A percentile compares a stretch with the other conserved stretches of the same genome.
phyloP scores from a whole-genome alignment of 352 stramenopile species.

The Phytophthora agathidicida region DNA sequence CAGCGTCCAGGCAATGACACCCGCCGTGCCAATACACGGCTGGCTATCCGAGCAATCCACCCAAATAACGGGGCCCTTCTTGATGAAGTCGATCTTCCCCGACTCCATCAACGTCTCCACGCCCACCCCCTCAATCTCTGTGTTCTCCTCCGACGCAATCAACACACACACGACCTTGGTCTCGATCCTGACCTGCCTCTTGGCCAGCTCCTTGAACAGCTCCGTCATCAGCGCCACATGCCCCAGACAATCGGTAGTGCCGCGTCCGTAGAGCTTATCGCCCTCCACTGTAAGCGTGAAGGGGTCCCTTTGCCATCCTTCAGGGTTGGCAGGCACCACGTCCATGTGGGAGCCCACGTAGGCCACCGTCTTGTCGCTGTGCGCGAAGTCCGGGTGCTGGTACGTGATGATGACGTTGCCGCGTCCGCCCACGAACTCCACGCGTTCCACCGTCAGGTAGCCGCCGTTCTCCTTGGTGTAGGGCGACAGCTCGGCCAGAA shows the following conservation, averaged over 20 bases:
- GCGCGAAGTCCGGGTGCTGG: conserved; percentile 50
- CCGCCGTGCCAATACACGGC: conserved; percentile 91
- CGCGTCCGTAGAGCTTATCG: conserved; percentile 91
- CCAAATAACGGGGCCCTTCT: conserved; percentile 92
- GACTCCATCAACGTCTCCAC: conserved; percentile 87
- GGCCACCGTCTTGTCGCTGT: conserved; percentile 72
- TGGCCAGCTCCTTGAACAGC: conserved; percentile 77
- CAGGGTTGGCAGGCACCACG: conserved; percentile 90
- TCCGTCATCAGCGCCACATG: conserved; percentile 91
- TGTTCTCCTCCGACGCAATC: conserved; percentile 89
- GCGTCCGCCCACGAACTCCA: conserved; percentile 80
- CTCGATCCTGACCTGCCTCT: conserved; percentile 61
- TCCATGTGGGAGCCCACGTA: conserved; percentile 93
- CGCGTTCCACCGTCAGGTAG: conserved; percentile 65
- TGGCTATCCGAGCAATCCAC: conserved; percentile 91
- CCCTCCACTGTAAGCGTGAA: conserved; percentile 89
- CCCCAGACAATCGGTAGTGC: conserved; percentile 92
- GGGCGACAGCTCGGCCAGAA: conserved; percentile 81
- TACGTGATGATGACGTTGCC: conserved; percentile 94
- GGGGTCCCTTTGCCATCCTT: conserved; percentile 86
- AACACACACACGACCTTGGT: conserved; percentile 86
- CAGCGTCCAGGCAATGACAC: conserved; percentile 84
- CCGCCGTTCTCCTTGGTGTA: conserved; percentile 82
- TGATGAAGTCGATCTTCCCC: conserved; percentile 91
- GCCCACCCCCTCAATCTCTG: conserved; percentile 76